Base-by-base conservation (phyloP, 75 land plant species). In the Picea sitchensis region DNA sequence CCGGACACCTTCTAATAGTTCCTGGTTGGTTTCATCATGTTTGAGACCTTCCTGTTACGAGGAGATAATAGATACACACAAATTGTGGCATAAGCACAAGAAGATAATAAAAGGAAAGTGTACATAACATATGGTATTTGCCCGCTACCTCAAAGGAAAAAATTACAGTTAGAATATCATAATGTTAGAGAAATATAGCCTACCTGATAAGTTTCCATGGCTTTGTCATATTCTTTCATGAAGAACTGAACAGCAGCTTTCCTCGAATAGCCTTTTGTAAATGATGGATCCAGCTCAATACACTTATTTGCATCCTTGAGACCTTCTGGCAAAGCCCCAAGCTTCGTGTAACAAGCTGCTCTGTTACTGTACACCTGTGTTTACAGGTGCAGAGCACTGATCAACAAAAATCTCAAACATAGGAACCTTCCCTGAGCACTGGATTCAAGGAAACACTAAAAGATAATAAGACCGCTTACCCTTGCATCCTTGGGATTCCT, bases 151-250 rank as follows among this genome's bases (percentile, higher is more conserved):
- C 26, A 26, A 26, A 6, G 8, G 17, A 34, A 17, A 67, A 5
- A 20, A 13, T 67, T 18, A 9, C 56, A n/a, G 23, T 62, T 62
- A 20, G 21, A 23, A 62, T 62, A 62, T n/a, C 68, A 63, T 63
- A 23, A 26, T n/a, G 65, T 9, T 9, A 65, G 30, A 14, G 30
- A 30, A 65, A 65, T 30, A 51, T 51, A 51, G 56, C 56, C 11
- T 14, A 87, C 89, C 89, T 86, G 96, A 76, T 97, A 97, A 14
- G 99, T 97, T 80, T 97, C 98, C 76, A 97, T 62, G 21, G 99
- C 99, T 80, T 95, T 97, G 78, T 97, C 96, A 83, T 93, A 93
- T 75, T 97, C 99, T 64, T 97, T 97, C 99, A 97, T 97, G 80
- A 97, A 97, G 68, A 91, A 93, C 72, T 97, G 99, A 30, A 91